Evolutionary conservation across 495 filamentous ascomycete species (phyloP), one percentile per base, ranked within the genome.

Genomic region (Terfezia claveryi): DNA sequence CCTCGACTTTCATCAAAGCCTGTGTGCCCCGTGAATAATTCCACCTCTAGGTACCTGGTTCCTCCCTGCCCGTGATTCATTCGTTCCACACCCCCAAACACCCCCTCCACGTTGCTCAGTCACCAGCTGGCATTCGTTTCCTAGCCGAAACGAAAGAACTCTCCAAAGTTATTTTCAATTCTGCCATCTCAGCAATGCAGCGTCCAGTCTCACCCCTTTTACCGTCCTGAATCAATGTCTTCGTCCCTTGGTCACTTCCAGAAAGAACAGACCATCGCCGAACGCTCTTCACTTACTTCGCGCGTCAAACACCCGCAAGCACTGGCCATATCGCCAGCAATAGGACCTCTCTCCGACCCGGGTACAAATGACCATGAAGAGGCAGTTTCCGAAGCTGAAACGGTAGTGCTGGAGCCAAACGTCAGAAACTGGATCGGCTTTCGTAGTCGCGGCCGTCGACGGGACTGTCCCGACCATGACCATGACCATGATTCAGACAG

Each of bases 361-460:
- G 14, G 4, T 14, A 4, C 4, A 46, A 14, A 61, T 57, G 5
- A 62, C 27, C 3, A 60, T 62, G 53, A 68, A 23, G 10, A 65
- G 14, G 2, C 61, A 49, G 55, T 65, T 23, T 51, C 61, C 9
- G 52, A 71, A 61, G 50, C 64, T 14, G 53, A 62, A 50, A 51
- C 66, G 50, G 54, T 67, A 53, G 52, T 66, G 38, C 56, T 32
- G 27, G 54, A 17, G 49, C 41, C 38, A 56, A 57, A 49, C 52
- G 55, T 10, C 54, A 56, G 54, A 61, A 56, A 20, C 2, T 37
- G 55, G 8, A 7, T 32, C n/a, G 38, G n/a, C 36, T 36, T 14
- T 20, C 32, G 16, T 55, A 16, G 23, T 38, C 37, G 38, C 23
- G 54, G 14, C 27, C 54, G 14, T n/a, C 32, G 32, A 57, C 20